Evolutionary conservation across 1,284 basidiomycete species (phyloP), one percentile per base, ranked within the genome.

Genomic region (Ganoderma leucocontextum): DNA sequence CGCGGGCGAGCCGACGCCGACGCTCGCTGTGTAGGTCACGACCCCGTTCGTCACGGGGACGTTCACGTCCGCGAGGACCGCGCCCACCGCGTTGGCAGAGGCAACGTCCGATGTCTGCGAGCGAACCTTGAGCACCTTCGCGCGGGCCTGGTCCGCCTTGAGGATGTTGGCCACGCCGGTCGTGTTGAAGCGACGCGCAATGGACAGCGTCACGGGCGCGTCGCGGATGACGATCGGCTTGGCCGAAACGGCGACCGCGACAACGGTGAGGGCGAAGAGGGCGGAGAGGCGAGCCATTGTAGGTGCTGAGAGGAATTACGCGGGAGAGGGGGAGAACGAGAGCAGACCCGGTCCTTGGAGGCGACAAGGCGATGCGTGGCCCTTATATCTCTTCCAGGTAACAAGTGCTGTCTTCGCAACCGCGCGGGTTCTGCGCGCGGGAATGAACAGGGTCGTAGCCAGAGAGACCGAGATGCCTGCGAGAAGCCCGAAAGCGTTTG

Each of bases 1-100:
- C 12, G 77, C 66, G 33, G 77, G 77, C 33, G 65, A 68, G 6
- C 77, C 77, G n/a, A 77, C 72, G 19, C 71, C 74, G 35, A 77
- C 71, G 36, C 63, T 73, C 35, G 67, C 73, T 29, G 75, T 75
- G 68, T 78, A 78, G 39, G 71, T 62, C 3, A 73, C 72, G 3
- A 71, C 77, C 25, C 63, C 66, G 70, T 79, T 79, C 12, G 75
- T 78, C 1, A 71, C 72, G 25, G 58, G n/a, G 55, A 78, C 35
- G 4, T 70, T 72, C 42, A 78, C 71, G 59, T 76, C 76, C 5
- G 68, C 64, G 68, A 66, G 76, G 63, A 73, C 67, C 64, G 74
- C 68, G 44, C 75, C 74, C 73, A 52, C n/a, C 25, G 52, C 22
- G 35, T 41, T 42, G 22, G 47, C 33, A 49, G 49, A 63, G 12